Evolutionary conservation across 441 rosid species (phyloP), one percentile per base, ranked within the genome.

Genomic region (Adansonia grandidieri): DNA sequence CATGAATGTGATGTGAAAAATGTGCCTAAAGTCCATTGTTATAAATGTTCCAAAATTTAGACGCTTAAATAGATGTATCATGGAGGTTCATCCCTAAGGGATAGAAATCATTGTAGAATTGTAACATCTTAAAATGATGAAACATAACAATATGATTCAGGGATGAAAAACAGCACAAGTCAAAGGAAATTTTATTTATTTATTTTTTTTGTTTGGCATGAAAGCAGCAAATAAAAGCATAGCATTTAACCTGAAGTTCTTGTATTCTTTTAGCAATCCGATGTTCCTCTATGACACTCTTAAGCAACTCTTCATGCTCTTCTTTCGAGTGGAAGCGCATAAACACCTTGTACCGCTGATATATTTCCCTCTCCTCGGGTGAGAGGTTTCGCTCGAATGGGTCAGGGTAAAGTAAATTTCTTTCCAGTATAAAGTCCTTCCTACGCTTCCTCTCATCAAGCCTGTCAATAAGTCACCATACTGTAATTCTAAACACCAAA

Each of bases 401-500:
- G 76, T 93, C 90, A 28, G 91, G 87, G 80, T 88, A 86, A 80
- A 94, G 87, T 81, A 96, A 81, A 82, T 94, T 93, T 83, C 98
- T 90, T 79, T 94, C 98, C 80, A 94, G 81, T 81, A 93, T 85
- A 78, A 96, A 96, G 73, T 93, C 91, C 82, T 93, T 96, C 81
- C 96, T 88, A 17, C 92, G 92, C 80, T 94, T 93, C 90, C 99
- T 91, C 88, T 94, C 99, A 79, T 94, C 98, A 79, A 96, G 95
- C 91, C 99, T 94, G 90, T 51, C 65, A 79, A 88, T 81, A 67
- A 77, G 69, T 44, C 66, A 74, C 6, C 48, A 17, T 50, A 75
- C 19, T 64, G 32, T 73, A 45, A 53, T 9, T 57, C 45, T 14
- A 42, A 50, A 24, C 79, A 91, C 96, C 93, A 50, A 76, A 80